These are phyloP conservation scores for Bryoerythrophyllum caledonicum DNA, from an alignment of 225 moss, liverwort and hornwort species.

Conservation along the genomic window DNA sequence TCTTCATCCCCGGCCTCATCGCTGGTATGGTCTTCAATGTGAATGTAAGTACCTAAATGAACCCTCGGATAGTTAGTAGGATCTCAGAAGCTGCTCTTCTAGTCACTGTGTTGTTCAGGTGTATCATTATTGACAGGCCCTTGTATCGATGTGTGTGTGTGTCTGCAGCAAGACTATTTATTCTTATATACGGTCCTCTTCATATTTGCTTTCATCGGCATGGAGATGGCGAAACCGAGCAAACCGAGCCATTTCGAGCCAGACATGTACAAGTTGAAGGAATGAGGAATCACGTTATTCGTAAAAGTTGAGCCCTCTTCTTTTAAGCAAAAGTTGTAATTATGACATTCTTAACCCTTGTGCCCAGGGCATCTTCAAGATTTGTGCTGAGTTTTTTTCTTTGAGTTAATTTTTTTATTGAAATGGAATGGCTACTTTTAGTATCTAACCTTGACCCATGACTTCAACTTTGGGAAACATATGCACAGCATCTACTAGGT, in stretches of 20 bases:
- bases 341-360: conserved; percentile 5
- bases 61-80: background rate
- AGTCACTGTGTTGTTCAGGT: background rate
- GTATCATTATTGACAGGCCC: conserved; percentile 13
- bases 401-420: too few relatives aligned
- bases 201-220: conserved; percentile 91
- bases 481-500: too few relatives aligned
- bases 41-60: conserved; percentile 42
- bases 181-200: conserved; percentile 62
- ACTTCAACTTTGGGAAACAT: too few relatives aligned
- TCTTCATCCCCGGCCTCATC: conserved; percentile 69
- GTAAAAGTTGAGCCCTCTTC: background rate
- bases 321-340: conserved; percentile 23
- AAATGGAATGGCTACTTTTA: too few relatives aligned
- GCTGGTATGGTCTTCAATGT: conserved; percentile 56
- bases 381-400: too few relatives aligned
- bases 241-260: conserved; percentile 78
- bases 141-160: background rate
- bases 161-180: conserved; percentile 73
- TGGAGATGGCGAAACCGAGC: conserved; percentile 89
- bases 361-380: too few relatives aligned
- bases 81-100: background rate
- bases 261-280: conserved; percentile 53
- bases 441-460: too few relatives aligned
- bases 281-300: conserved; percentile 29